Evolutionary conservation across 2,329 filamentous ascomycete genomes (phyloP), one percentile per base, ranked within the genome.

Genomic region (Alternaria ventricosa): DNA sequence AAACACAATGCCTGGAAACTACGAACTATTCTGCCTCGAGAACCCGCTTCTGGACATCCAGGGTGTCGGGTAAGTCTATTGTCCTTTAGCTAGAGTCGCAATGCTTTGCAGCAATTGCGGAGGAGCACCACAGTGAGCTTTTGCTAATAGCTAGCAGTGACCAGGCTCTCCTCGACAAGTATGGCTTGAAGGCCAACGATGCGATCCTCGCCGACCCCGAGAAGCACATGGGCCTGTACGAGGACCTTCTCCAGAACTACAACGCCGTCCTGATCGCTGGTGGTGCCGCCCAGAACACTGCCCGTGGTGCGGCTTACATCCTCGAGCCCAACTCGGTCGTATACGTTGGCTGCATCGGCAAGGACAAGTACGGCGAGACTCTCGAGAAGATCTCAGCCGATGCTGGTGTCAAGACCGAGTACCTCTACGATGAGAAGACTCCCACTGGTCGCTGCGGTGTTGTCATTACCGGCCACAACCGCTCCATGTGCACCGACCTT

Each of bases 31-130:
- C 78, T 96, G 92, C 83, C 85, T 99, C 77, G 96, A 97, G 90
- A 99, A 99, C 84, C 96, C 96, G 82, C 90, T 99, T 75, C 92
- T 99, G 76, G 95, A 99, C 81, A 99, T 99, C 81, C 95, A 97
- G 84, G 96, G 91, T 75, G 82, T 86, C 75, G 88, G 87, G 88
- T 89, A 82, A 68, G 84, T 80, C 36, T 12, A 53, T 58, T 9
- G 30, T 30, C 36, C 11, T 22, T 13, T 20, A 15, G 12, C 44
- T 43, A 20, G 10, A 22, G 6, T 18, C 23, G 15, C 18, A 28
- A 45, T 60, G 13, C 54, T 56, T 43, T 50, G 44, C 30, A 22
- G 23, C 47, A 33, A 27, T 6, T 36, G 47, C 50, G 44, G 47
- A 54, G 69, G 65, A 69, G 59, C 49, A 66, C 62, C 60, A n/a